A percentile compares a stretch with the other conserved stretches of the same genome.
phyloP scores from a whole-genome alignment of 2,329 filamentous ascomycete genomes.

The Metarhizium sp. region DNA sequence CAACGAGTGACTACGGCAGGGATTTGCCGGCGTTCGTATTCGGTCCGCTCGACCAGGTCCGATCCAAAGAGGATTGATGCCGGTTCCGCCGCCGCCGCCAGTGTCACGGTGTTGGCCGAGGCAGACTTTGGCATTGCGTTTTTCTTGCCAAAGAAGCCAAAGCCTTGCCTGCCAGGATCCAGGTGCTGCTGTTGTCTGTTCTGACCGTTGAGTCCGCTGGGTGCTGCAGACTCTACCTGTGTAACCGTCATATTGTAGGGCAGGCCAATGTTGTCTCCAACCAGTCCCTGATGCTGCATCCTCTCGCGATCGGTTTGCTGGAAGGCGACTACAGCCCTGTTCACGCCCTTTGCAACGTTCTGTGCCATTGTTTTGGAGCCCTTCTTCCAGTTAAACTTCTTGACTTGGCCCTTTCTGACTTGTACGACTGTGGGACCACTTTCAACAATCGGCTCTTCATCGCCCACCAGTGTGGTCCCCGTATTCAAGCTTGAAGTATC shows the following conservation, averaged over 20 bases:
- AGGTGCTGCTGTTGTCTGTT: conserved; percentile 14
- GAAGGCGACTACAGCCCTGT: conserved; percentile 76
- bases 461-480: conserved; percentile 48
- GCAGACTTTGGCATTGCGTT: conserved; percentile 41
- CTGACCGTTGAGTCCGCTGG: conserved; percentile 20
- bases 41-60: conserved; percentile 75
- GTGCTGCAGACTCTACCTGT: conserved; percentile 38
- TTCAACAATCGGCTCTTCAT: conserved; percentile 59
- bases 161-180: conserved; percentile 44
- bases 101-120: conserved; percentile 29
- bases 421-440: conserved; percentile 88
- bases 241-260: conserved; percentile 61
- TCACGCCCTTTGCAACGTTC: conserved; percentile 87
- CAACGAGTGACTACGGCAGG: conserved; percentile 86
- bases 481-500: conserved; percentile 46
- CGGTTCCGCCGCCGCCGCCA: conserved; percentile 38
- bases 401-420: conserved; percentile 85
- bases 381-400: conserved; percentile 99
- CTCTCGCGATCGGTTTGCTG: conserved; percentile 49
- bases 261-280: conserved; percentile 55
- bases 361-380: conserved; percentile 89
- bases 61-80: conserved; percentile 71
- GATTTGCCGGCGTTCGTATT: conserved; percentile 81
- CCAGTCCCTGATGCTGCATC: conserved; percentile 42
- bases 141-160: conserved; percentile 62